A percentile compares a stretch with the other conserved stretches of the same genome.
These are phyloP conservation scores for Conidiobolus incongruus DNA, from an alignment of 371 early-diverging fungal genomes.

Conservation along the genomic window DNA sequence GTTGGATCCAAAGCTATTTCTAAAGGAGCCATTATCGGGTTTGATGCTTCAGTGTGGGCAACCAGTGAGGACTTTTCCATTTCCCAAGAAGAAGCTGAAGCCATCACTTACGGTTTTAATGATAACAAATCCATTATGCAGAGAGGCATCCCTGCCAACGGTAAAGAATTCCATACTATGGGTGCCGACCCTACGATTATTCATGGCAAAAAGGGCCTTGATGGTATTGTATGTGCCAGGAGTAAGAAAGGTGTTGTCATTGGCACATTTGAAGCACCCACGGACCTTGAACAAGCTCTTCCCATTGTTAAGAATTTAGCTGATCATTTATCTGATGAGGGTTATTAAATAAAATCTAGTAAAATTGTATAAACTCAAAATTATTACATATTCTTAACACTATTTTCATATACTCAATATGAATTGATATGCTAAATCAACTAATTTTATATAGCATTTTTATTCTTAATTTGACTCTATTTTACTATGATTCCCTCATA, in stretches of 20 bases:
- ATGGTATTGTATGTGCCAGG: slow-evolving; percentile 54
- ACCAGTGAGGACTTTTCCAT: slow-evolving; percentile 44
- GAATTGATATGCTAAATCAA: no score
- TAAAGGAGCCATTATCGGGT: slow-evolving; percentile 59
- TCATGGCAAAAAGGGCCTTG: slow-evolving; percentile 50
- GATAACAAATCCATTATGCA: slow-evolving; percentile 28
- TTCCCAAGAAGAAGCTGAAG: slow-evolving; percentile 22
- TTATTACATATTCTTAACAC: no score
- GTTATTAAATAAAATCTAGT: no score
- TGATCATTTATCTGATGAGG: slow-evolving; percentile 32
- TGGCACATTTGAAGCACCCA: slow-evolving; percentile 37
- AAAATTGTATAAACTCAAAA: no score
- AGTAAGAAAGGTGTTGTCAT: slow-evolving; percentile 63
- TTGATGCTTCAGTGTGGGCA: slow-evolving; percentile 60
- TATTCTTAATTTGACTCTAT: no score
- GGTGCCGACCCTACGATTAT: slow-evolving; percentile 36
- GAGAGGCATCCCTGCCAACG: slow-evolving; percentile 36
- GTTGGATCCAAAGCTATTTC: slow-evolving; percentile 46
- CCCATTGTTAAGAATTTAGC: slow-evolving; percentile 56
- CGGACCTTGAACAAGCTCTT: slow-evolving; percentile 52
- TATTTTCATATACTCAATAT: no score
- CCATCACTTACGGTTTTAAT: slow-evolving; percentile 33
- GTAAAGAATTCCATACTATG: slow-evolving; percentile 49
- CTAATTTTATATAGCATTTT: no score
- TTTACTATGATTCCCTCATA: no score